Evolutionary conservation across 345 rosid genomes (phyloP).

Genomic region (Salix koriyanagi): DNA sequence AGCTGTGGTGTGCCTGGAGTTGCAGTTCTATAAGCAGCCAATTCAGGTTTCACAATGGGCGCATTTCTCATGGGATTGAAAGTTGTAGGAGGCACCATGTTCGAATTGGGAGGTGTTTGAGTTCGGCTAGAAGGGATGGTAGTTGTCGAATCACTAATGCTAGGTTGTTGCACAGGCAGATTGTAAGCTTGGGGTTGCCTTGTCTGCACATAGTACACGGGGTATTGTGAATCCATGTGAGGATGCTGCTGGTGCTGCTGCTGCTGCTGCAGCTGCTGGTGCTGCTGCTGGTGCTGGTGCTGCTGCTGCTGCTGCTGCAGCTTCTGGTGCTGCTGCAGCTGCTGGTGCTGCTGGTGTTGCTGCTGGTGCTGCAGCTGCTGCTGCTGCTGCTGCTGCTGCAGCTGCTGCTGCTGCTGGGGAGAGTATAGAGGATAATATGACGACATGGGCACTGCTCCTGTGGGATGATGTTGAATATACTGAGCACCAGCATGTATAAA

Average conservation of each 20-base stretch:
- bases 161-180: slow-evolving; percentile 58
- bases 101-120: slow-evolving; percentile 54
- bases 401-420: slow-evolving; percentile 62
- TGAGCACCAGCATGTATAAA: slow-evolving; percentile 63
- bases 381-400: too few species aligned
- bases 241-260: too few species aligned
- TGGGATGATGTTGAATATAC: slow-evolving; percentile 66
- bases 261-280: too few species aligned
- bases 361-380: too few species aligned
- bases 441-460: slow-evolving; percentile 53
- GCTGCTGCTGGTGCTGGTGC: too few species aligned
- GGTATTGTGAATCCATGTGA: slow-evolving; percentile 71
- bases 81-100: slow-evolving; percentile 46
- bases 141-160: slow-evolving; percentile 46
- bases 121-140: slow-evolving; percentile 43
- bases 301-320: too few species aligned
- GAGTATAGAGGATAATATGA: slow-evolving; percentile 73
- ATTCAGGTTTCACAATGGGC: slow-evolving; percentile 56
- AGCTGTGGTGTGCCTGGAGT: slow-evolving; percentile 51
- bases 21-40: slow-evolving; percentile 61
- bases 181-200: slow-evolving; percentile 59
- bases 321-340: slow-evolving; percentile 31
- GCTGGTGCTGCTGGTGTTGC: slow-evolving; percentile 30
- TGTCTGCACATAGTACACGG: slow-evolving; percentile 62
- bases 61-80: slow-evolving; percentile 58